Evolutionary conservation across 805 yeast genomes (phyloP).

Genomic region (Metschnikowia reukaufii): DNA sequence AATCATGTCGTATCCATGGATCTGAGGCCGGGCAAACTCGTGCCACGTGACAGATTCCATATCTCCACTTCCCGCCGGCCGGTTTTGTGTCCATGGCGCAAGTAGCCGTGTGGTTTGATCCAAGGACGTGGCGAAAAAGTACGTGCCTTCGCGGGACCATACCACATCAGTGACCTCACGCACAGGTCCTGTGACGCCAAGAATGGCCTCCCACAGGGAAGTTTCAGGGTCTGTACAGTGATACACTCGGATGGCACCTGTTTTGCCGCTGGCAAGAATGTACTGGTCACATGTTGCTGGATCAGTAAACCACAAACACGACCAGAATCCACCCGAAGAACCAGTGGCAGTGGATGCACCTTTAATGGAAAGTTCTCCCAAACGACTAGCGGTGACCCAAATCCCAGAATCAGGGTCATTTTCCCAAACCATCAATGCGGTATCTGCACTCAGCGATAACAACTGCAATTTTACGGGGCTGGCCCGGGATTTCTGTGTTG

Average conservation of each 20-base stretch:
- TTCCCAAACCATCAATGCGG: slow-evolving; percentile 91
- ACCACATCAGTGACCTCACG: slow-evolving; percentile 72
- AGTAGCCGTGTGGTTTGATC: slow-evolving; percentile 92
- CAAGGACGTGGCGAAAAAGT: slow-evolving; percentile 72
- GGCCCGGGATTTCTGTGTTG: not conserved
- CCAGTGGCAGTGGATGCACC: slow-evolving; percentile 99
- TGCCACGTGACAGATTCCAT: slow-evolving; percentile 66
- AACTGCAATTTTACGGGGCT: slow-evolving; percentile 48
- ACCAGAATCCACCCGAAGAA: slow-evolving; percentile 70
- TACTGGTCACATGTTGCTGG: slow-evolving; percentile 31
- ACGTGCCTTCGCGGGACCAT: slow-evolving; percentile 70
- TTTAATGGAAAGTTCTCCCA: slow-evolving; percentile 91
- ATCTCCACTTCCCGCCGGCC: slow-evolving; percentile 11
- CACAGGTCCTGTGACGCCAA: slow-evolving; percentile 76
- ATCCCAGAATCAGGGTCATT: slow-evolving; percentile 84
- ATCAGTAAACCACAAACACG: slow-evolving; percentile 62
- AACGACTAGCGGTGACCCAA: slow-evolving; percentile 77
- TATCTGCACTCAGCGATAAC: slow-evolving; percentile 87
- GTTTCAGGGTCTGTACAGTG: slow-evolving; percentile 21
- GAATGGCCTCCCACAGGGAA: slow-evolving; percentile 40
- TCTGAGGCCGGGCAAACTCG: slow-evolving; percentile 95
- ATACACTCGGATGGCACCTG: slow-evolving; percentile 93
- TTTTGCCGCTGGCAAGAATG: slow-evolving; percentile 80
- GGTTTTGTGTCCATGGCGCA: slow-evolving; percentile 55
- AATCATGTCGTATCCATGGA: slow-evolving; percentile 96